Conservation (phyloP, 257 asterid species). For the Jasminum sambac region DNA sequence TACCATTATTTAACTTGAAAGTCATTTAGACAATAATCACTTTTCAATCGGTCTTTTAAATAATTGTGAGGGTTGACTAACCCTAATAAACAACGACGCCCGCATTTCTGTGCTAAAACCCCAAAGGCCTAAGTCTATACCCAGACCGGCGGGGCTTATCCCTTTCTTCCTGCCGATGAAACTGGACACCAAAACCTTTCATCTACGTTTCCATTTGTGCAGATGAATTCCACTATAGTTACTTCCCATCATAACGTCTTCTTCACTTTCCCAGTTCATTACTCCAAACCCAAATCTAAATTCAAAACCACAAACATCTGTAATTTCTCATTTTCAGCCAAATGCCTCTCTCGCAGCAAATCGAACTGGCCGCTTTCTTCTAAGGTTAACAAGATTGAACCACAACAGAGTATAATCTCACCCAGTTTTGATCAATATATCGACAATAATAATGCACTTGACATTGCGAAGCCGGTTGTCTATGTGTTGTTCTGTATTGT, state of each 20-base stretch:
- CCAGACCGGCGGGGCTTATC: neutral
- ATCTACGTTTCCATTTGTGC: constrained; percentile 24
- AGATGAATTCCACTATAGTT: constrained; percentile 36
- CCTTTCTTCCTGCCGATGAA: neutral
- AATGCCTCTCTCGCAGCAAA: constrained; percentile 22
- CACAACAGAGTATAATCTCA: constrained; percentile 10
- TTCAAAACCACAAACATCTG: constrained; percentile 27
- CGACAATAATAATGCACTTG: constrained; percentile 31
- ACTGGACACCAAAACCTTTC: neutral
- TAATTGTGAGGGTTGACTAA: too few relatives aligned
- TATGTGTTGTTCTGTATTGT: constrained; percentile 47
- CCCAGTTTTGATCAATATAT: constrained; percentile 15
- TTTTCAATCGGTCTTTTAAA: too few relatives aligned
- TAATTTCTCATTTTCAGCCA: constrained; percentile 27
- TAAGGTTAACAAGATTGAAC: constrained; percentile 6
- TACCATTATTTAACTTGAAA: too few relatives aligned
- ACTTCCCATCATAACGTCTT: neutral
- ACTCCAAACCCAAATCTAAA: constrained; percentile 20
- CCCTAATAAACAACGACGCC: too few relatives aligned
- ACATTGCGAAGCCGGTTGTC: constrained; percentile 58
- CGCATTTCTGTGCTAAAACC: too few relatives aligned
- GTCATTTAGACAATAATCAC: too few relatives aligned
- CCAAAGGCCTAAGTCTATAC: too few relatives aligned
- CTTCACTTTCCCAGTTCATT: constrained; percentile 24
- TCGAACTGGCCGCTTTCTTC: constrained; percentile 30